These are phyloP conservation scores for Quercus ilex DNA, from an alignment of 306 rosid genomes.

Conservation along the genomic window DNA sequence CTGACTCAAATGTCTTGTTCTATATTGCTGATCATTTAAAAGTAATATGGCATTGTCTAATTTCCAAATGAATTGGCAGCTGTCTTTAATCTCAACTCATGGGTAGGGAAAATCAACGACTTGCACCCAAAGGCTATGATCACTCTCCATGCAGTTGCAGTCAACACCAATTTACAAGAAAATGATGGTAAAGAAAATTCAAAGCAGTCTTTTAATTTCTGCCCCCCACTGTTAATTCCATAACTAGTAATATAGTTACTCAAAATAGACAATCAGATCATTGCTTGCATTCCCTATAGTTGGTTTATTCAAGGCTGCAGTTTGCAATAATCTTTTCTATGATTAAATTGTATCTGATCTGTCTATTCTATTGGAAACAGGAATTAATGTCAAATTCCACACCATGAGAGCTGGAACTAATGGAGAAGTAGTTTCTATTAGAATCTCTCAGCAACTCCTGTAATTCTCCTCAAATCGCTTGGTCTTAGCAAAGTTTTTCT, in stretches of 20 bases:
- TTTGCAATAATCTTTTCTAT: background rate
- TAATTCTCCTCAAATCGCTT: constrained; percentile 30
- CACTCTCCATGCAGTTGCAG: constrained; percentile 86
- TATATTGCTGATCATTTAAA: no score
- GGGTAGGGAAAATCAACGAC: constrained; percentile 73
- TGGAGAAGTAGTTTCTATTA: constrained; percentile 79
- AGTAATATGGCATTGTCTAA: background rate
- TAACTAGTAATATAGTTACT: background rate
- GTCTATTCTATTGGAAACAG: constrained; percentile 35
- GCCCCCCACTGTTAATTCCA: background rate
- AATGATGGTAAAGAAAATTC: constrained; percentile 63
- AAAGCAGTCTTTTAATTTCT: background rate
- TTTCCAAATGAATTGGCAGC: constrained; percentile 51
- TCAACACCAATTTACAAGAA: constrained; percentile 87
- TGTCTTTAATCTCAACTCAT: constrained; percentile 65
- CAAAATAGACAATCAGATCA: background rate
- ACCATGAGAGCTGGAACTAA: constrained; percentile 78
- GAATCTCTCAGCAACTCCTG: constrained; percentile 95
- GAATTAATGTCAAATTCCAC: constrained; percentile 85
- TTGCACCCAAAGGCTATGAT: constrained; percentile 97
- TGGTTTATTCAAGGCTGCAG: background rate
- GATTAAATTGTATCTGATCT: constrained; percentile 3
- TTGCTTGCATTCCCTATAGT: background rate
- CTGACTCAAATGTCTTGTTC: background rate
- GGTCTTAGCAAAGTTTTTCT: background rate